A percentile compares a stretch with the other conserved stretches of the same genome.
Evolutionary conservation across 2,329 filamentous ascomycete species (phyloP).

Genomic region (Chaetomiaceae sp.): DNA sequence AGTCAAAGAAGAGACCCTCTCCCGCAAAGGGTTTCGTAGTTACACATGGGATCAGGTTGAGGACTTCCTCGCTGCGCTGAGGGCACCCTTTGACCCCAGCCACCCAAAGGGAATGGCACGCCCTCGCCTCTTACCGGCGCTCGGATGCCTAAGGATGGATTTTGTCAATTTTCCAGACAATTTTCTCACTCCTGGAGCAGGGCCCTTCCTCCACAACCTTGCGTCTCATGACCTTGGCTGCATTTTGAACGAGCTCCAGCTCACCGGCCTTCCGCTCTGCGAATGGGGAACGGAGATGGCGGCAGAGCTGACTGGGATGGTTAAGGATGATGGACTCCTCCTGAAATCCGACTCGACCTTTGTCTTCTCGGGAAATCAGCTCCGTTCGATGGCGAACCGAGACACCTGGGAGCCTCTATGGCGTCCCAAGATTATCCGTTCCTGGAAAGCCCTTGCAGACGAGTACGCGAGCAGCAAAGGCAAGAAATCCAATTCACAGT

Average conservation of each 20-base stretch:
- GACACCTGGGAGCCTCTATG: neutral
- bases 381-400: constrained; percentile 36
- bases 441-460: constrained; percentile 34
- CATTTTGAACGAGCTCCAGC: constrained; percentile 48
- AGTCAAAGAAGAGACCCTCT: constrained; percentile 42
- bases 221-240: constrained; percentile 51
- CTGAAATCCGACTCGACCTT: constrained; percentile 44
- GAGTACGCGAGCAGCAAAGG: constrained; percentile 23
- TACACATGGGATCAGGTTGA: constrained; percentile 52
- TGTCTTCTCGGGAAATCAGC: constrained; percentile 37
- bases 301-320: constrained; percentile 46
- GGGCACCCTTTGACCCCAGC: constrained; percentile 47
- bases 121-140: constrained; percentile 45
- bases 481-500: constrained; percentile 27
- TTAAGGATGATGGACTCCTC: constrained; percentile 51
- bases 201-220: constrained; percentile 47
- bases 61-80: constrained; percentile 49
- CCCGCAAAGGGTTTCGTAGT: constrained; percentile 50
- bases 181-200: constrained; percentile 40
- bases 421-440: constrained; percentile 43
- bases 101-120: constrained; percentile 30
- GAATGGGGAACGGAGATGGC: constrained; percentile 45
- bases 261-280: constrained; percentile 50
- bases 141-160: constrained; percentile 48
- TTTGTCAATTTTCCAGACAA: constrained; percentile 51